phyloP scores from a whole-genome alignment of 176 grass and related monocot genomes.

The Bonia amplexicaulis region DNA sequence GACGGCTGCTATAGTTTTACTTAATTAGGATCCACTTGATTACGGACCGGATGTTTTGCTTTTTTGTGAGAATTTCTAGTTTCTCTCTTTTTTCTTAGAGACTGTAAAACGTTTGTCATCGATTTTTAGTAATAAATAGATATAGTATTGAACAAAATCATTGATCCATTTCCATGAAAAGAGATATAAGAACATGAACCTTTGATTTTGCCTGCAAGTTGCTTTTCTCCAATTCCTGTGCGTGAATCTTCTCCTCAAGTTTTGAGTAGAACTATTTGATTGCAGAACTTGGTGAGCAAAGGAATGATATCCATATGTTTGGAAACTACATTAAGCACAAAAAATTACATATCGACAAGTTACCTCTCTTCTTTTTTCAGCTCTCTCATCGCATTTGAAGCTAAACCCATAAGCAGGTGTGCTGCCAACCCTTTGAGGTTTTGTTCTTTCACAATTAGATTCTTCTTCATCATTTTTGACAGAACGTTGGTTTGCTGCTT shows the following conservation, averaged over 20 bases:
- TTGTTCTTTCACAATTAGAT: conserved; percentile 29
- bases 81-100: no score
- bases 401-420: conserved; percentile 52
- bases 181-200: conserved; percentile 16
- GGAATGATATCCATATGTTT: neutral
- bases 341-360: conserved; percentile 1
- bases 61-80: no score
- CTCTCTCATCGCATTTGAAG: conserved; percentile 68
- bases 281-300: conserved; percentile 30
- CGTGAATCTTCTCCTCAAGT: conserved; percentile 64
- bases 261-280: conserved; percentile 62
- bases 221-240: conserved; percentile 57
- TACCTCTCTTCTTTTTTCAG: conserved; percentile 69
- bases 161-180: conserved; percentile 17
- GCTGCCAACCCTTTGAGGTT: conserved; percentile 38
- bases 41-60: no score
- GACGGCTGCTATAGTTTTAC: no score
- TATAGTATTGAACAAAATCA: neutral
- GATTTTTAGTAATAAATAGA: no score
- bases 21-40: no score
- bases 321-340: conserved; percentile 12
- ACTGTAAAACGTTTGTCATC: no score
- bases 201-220: conserved; percentile 59
- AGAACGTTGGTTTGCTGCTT: conserved; percentile 23
- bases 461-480: conserved; percentile 42